Base-by-base conservation (phyloP, 768 basidiomycete genomes). In the Mycena capillaripes region DNA sequence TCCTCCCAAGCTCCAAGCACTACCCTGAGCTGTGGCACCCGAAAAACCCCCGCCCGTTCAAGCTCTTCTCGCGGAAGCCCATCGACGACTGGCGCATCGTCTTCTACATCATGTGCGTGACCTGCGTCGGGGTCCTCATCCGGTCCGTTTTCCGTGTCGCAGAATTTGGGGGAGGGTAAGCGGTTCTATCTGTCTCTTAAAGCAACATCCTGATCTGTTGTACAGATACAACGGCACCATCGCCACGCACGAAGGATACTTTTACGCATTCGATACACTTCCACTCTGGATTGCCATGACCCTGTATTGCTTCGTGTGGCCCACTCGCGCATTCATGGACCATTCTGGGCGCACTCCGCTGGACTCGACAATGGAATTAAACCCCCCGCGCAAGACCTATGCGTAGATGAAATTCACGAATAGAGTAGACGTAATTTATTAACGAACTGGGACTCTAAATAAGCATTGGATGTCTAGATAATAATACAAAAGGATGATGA, bases 251-350 rank as follows among this genome's bases (percentile, higher is more conserved):
- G 90, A 90, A 76, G 80, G 71, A 21, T 88, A 81, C 76, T 89
- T 91, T 76, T 91, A 89, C 78, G 80, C 75, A 1, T 81, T 90
- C 38, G 90, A 92, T 77, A 80, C 89, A 9, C 79, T 89, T 7
- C 89, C 89, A 21, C 81, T 90, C 21, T 81, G 86, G 68, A 69
- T 90, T 17, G 85, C 87, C 38, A 84, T 87, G 57, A 78, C 74
- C 4, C 79, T 86, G 10, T 89, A 86, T 66, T 69, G 62, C 32
- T 16, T 75, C 55, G 57, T 75, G 14, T 77, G 76, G 76, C 76
- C 76, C n/a, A 17, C 29, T 2, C 68, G 73, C 21, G 63, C 56
- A 1, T 32, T 72, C 44, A 25, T 23, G 23, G 19, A 10, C 10
- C 65, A 21, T 21, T 42, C 52, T 0, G 53, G 29, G 50, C 36